phyloP scores from a whole-genome alignment of 805 yeast species.

The Yamadazyma olivae region DNA sequence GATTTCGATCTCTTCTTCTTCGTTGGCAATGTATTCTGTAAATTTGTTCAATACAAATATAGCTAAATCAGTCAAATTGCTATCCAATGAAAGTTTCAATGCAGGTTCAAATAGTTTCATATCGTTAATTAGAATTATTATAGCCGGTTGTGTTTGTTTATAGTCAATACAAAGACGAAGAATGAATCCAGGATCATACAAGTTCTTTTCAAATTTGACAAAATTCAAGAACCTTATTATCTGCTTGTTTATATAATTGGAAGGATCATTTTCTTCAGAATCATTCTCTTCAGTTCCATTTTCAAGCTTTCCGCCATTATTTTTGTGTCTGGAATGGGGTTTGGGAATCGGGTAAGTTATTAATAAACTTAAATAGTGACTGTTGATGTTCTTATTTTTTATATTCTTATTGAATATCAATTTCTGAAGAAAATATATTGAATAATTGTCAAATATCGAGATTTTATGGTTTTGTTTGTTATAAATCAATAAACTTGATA shows the following conservation, averaged over 20 bases:
- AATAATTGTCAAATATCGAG: constrained; percentile 53
- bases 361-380: constrained; percentile 66
- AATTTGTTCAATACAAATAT: constrained; percentile 32
- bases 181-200: constrained; percentile 70
- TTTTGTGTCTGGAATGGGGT: constrained; percentile 1
- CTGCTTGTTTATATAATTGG: constrained; percentile 19
- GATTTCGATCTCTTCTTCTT: constrained; percentile 5
- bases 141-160: constrained; percentile 61
- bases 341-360: constrained; percentile 37
- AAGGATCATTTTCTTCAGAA: constrained; percentile 5
- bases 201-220: constrained; percentile 17
- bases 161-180: constrained; percentile 67
- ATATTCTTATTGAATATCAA: constrained; percentile 41
- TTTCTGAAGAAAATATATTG: constrained; percentile 59
- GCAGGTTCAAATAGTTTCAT: constrained; percentile 78
- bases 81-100: constrained; percentile 63
- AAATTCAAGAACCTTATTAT: constrained; percentile 29
- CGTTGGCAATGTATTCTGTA: constrained; percentile 20
- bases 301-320: background rate
- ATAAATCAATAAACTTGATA: constrained; percentile 76
- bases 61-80: constrained; percentile 55
- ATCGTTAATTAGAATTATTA: constrained; percentile 63
- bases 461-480: constrained; percentile 43
- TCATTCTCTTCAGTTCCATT: background rate
- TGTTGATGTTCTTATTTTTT: constrained; percentile 52